Conservation (phyloP, 345 rosid species). For the Lumnitzera racemosa region DNA sequence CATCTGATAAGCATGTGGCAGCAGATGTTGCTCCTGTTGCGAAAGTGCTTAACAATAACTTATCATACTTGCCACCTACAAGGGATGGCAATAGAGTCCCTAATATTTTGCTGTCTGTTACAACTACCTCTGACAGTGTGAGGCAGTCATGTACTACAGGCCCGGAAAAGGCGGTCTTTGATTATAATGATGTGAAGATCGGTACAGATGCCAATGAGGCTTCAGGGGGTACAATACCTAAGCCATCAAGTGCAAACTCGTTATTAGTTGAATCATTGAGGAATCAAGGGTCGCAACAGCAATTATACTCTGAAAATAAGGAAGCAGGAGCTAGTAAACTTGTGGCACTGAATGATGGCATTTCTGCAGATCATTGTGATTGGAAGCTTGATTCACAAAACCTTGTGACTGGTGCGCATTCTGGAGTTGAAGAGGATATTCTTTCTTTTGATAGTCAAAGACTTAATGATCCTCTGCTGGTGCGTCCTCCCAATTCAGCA, state of each 20-base stretch:
- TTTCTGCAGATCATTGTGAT: conserved; percentile 10
- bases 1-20: conserved; percentile 22
- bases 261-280: neutral
- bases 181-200: too few species aligned
- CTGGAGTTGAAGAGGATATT: conserved; percentile 34
- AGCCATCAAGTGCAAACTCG: conserved; percentile 8
- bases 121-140: conserved; percentile 12
- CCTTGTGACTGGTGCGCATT: neutral
- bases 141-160: conserved; percentile 5
- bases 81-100: conserved; percentile 15
- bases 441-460: conserved; percentile 29
- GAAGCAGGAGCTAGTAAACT: conserved; percentile 7
- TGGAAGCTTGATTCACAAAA: conserved; percentile 2
- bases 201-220: conserved; percentile 6
- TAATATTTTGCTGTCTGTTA: conserved; percentile 13
- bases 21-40: conserved; percentile 20
- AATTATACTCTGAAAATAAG: neutral
- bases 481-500: conserved; percentile 17
- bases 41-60: conserved; percentile 14
- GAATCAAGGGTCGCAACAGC: conserved; percentile 11
- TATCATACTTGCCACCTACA: conserved; percentile 20
- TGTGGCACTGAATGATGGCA: conserved; percentile 5
- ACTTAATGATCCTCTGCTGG: conserved; percentile 32
- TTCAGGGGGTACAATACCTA: conserved; percentile 2
- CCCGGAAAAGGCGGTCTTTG: too few species aligned